phyloP scores from a whole-genome alignment of 1,284 basidiomycete genomes.

The Erythrobasidium hasegawianum region DNA sequence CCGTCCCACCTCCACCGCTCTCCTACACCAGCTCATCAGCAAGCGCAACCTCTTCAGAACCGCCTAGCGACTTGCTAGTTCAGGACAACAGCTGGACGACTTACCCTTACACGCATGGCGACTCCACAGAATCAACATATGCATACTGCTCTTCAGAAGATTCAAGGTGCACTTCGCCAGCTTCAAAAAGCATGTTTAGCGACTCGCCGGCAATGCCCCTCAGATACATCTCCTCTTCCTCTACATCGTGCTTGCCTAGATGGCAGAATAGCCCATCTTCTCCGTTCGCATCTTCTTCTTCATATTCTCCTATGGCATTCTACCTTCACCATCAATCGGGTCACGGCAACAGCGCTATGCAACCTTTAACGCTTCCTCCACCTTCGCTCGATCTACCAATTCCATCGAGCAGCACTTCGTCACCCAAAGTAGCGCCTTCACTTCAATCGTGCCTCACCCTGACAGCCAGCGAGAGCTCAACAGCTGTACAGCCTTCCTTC shows the following conservation, averaged over 20 bases:
- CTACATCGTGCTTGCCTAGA: background rate
- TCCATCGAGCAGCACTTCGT: background rate
- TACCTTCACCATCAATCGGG: background rate
- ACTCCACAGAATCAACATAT: background rate
- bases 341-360: too few relatives aligned
- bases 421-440: background rate
- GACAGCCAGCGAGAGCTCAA: background rate
- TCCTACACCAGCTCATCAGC: constrained; percentile 2
- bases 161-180: background rate
- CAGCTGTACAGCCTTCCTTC: background rate
- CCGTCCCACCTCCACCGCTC: background rate
- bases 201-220: background rate
- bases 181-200: background rate
- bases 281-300: too few relatives aligned
- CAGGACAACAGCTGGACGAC: background rate
- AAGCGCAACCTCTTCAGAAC: constrained; percentile 2
- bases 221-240: background rate
- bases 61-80: background rate
- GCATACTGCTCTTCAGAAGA: background rate
- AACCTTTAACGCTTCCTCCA: background rate
- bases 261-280: constrained; percentile 8
- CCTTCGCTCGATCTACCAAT: background rate
- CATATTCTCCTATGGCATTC: background rate
- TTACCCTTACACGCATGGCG: too few relatives aligned
- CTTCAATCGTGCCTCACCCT: background rate